These are phyloP conservation scores for Setaria italica DNA, from an alignment of 202 grass and related monocot species.

Conservation along the genomic window DNA sequence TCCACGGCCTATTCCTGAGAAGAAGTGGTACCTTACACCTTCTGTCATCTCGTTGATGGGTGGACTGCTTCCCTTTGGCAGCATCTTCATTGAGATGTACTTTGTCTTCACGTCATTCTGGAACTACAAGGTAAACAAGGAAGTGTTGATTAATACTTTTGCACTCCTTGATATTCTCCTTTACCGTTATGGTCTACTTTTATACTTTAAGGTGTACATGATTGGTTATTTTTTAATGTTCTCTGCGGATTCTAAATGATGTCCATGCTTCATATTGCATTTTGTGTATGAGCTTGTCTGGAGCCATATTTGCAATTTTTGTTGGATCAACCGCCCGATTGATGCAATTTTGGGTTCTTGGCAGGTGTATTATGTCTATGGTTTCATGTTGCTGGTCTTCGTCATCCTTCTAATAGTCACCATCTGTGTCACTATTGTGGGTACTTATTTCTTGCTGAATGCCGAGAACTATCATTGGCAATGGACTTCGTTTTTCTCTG, in stretches of 20 bases:
- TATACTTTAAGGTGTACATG: not conserved
- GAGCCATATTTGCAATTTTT: slow-evolving; percentile 10
- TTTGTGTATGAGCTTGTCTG: not conserved
- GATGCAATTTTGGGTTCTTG: slow-evolving; percentile 25
- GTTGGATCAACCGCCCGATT: slow-evolving; percentile 2
- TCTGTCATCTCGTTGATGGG: slow-evolving; percentile 82
- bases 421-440: slow-evolving; percentile 75
- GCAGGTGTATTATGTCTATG: slow-evolving; percentile 80
- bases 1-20: slow-evolving; percentile 80
- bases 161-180: not conserved
- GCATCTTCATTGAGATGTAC: slow-evolving; percentile 97
- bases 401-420: slow-evolving; percentile 79
- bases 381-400: slow-evolving; percentile 78
- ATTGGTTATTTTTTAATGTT: not conserved
- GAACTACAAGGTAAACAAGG: slow-evolving; percentile 86
- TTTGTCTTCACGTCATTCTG: slow-evolving; percentile 96
- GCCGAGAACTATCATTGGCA: slow-evolving; percentile 79
- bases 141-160: slow-evolving; percentile 19
- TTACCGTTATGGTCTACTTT: not conserved
- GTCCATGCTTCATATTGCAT: slow-evolving; percentile 3
- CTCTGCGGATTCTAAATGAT: not conserved
- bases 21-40: slow-evolving; percentile 94
- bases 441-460: slow-evolving; percentile 79
- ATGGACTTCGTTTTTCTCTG: slow-evolving; percentile 72
- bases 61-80: slow-evolving; percentile 87